These are phyloP conservation scores for Patellifolia procumbens DNA, from an alignment of 179 eudicot species.

Conservation along the genomic window DNA sequence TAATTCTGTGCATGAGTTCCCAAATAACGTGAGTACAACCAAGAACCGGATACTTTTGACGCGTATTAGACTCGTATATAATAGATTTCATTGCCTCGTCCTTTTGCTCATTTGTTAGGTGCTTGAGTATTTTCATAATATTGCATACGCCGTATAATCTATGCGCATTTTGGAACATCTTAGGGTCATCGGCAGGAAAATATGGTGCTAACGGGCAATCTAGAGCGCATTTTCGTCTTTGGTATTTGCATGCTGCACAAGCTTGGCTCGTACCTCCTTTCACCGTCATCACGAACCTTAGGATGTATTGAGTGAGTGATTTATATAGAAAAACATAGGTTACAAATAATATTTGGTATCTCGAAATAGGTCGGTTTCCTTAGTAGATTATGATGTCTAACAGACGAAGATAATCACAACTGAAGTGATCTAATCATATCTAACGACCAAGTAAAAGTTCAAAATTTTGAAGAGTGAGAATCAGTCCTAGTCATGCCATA, in stretches of 20 bases:
- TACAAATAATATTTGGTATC: background rate
- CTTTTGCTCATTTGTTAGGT: slow-evolving; percentile 33
- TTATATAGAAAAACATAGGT: background rate
- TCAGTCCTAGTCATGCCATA: too few species aligned
- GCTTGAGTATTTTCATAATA: slow-evolving; percentile 47
- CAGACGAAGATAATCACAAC: background rate
- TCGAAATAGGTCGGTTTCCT: too few species aligned
- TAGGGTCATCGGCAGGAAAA: slow-evolving; percentile 66
- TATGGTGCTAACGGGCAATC: slow-evolving; percentile 65
- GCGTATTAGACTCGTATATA: slow-evolving; percentile 53
- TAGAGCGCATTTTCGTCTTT: slow-evolving; percentile 56
- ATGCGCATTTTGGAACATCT: slow-evolving; percentile 61
- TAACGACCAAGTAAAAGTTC: background rate
- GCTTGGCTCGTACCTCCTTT: slow-evolving; percentile 72
- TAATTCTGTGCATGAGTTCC: slow-evolving; percentile 37
- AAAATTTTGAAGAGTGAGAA: background rate
- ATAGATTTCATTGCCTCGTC: slow-evolving; percentile 61
- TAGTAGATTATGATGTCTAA: too few species aligned
- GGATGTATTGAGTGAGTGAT: background rate
- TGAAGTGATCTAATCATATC: background rate
- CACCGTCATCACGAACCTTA: slow-evolving; percentile 37
- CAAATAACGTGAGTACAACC: slow-evolving; percentile 44
- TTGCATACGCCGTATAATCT: slow-evolving; percentile 63
- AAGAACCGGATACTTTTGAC: slow-evolving; percentile 47
- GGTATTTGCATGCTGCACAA: slow-evolving; percentile 89